These are phyloP conservation scores for Gossypium raimondii DNA, from an alignment of 345 rosid species.

Conservation along the genomic window DNA sequence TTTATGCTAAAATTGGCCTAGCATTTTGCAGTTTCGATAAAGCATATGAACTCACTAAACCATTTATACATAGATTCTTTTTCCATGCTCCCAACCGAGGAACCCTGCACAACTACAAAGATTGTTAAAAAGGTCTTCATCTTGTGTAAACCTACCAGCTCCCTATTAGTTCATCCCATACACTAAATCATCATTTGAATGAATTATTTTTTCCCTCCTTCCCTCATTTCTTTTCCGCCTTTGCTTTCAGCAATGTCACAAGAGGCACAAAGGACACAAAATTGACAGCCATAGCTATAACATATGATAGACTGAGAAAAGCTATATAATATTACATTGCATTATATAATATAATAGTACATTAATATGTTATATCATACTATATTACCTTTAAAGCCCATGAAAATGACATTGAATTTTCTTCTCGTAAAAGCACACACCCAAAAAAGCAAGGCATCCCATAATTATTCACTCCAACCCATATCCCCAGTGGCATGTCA, in stretches of 20 bases:
- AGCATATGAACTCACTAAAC: background rate
- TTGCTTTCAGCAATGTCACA: background rate
- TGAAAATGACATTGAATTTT: slow-evolving; percentile 68
- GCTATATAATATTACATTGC: background rate
- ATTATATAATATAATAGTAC: no score
- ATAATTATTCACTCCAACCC: slow-evolving; percentile 90
- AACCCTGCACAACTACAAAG: background rate
- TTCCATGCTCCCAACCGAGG: background rate
- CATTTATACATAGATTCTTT: background rate
- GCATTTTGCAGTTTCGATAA: background rate
- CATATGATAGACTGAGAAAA: slow-evolving; percentile 3
- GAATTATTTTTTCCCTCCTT: background rate
- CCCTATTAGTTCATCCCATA: background rate
- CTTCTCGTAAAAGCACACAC: slow-evolving; percentile 81
- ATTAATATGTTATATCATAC: background rate
- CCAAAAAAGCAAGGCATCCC: slow-evolving; percentile 98
- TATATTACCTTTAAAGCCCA: slow-evolving; percentile 91
- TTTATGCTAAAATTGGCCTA: slow-evolving; percentile 6
- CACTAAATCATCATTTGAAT: background rate
- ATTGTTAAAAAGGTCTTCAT: background rate
- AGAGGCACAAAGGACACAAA: slow-evolving; percentile 10
- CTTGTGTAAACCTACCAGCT: background rate
- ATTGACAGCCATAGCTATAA: background rate
- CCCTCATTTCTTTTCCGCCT: background rate
- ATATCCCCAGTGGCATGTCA: slow-evolving; percentile 98